Percentiles rank a stretch among this genome's conserved stretches.
Conservation (phyloP, 2,329 filamentous ascomycete genomes). For the Albifimbria verrucaria region DNA sequence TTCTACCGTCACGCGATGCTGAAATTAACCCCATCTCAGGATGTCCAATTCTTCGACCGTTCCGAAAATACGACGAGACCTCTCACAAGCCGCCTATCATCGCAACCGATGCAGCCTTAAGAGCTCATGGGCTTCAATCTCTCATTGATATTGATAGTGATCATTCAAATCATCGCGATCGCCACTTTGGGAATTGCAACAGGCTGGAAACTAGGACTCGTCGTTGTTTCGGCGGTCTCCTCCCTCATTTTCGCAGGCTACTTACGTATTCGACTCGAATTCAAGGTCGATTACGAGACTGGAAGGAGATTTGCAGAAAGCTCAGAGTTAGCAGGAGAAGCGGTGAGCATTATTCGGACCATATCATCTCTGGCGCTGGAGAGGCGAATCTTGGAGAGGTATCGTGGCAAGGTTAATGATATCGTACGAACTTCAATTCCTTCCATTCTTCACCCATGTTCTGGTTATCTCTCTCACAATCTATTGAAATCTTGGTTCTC, state of each 20-base stretch:
- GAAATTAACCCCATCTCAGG: constrained; percentile 26
- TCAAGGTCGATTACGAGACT: constrained; percentile 32
- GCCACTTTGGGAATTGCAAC: constrained; percentile 36
- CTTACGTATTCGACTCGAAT: constrained; percentile 40
- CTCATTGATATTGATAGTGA: constrained; percentile 27
- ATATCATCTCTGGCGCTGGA: constrained; percentile 37
- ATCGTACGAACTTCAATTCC: constrained; percentile 15
- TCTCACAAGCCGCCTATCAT: constrained; percentile 24
- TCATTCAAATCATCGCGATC: constrained; percentile 29
- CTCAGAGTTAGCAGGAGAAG: constrained; percentile 43
- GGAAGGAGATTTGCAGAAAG: constrained; percentile 33
- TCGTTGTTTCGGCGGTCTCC: constrained; percentile 37
- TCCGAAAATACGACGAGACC: constrained; percentile 30
- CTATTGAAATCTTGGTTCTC: constrained; percentile 25
- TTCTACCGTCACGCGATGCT: constrained; percentile 26
- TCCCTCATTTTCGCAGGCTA: constrained; percentile 28
- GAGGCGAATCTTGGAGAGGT: constrained; percentile 26
- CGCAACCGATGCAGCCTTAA: constrained; percentile 27
- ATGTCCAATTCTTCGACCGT: constrained; percentile 34
- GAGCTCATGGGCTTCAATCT: constrained; percentile 35
- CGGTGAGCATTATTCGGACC: constrained; percentile 41
- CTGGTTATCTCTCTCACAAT: constrained; percentile 16
- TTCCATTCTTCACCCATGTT: constrained; percentile 9
- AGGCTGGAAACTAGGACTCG: constrained; percentile 44
- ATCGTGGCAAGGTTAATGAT: constrained; percentile 26